Conservation (phyloP, 495 filamentous ascomycete species). For the Parathielavia appendiculata region DNA sequence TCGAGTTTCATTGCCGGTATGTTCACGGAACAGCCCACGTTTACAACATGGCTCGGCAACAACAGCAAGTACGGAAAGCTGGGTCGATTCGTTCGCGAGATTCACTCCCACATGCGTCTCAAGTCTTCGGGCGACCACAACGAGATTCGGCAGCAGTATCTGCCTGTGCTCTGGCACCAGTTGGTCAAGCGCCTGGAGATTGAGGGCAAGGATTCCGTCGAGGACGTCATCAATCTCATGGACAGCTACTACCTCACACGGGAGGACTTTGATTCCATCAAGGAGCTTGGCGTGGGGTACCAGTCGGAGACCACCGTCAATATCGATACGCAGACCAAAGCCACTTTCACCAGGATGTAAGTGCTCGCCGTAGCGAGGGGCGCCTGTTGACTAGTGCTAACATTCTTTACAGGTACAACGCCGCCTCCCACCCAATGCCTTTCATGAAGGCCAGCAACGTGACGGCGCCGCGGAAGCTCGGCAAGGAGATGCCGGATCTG, state of each 20-base stretch:
- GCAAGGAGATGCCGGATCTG: slow-evolving; percentile 81
- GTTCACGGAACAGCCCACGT: slow-evolving; percentile 53
- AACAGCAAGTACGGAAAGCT: slow-evolving; percentile 90
- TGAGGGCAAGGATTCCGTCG: slow-evolving; percentile 69
- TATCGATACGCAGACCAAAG: slow-evolving; percentile 78
- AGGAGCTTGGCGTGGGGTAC: slow-evolving; percentile 84
- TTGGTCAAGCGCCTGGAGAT: slow-evolving; percentile 64
- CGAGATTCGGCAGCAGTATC: slow-evolving; percentile 89
- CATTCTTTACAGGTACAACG: slow-evolving; percentile 62
- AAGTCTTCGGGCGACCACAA: slow-evolving; percentile 86
- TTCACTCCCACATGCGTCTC: slow-evolving; percentile 95
- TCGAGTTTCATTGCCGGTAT: slow-evolving; percentile 85
- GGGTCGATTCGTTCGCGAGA: slow-evolving; percentile 80
- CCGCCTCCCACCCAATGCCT: slow-evolving; percentile 78
- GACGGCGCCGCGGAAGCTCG: slow-evolving; percentile 59
- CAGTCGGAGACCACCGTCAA: slow-evolving; percentile 69
- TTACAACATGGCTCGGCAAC: slow-evolving; percentile 89
- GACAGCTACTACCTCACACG: slow-evolving; percentile 95
- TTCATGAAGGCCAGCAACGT: slow-evolving; percentile 91
- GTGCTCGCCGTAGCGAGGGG: slow-evolving; percentile 27
- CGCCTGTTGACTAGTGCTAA: slow-evolving; percentile 21
- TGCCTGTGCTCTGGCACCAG: slow-evolving; percentile 81
- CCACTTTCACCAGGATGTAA: slow-evolving; percentile 78
- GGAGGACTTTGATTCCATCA: slow-evolving; percentile 88
- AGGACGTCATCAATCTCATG: slow-evolving; percentile 80